Percentiles rank a stretch among this genome's conserved stretches.
phyloP scores from a whole-genome alignment of 106 monocot species.

The Platanthera guangdongensis region DNA sequence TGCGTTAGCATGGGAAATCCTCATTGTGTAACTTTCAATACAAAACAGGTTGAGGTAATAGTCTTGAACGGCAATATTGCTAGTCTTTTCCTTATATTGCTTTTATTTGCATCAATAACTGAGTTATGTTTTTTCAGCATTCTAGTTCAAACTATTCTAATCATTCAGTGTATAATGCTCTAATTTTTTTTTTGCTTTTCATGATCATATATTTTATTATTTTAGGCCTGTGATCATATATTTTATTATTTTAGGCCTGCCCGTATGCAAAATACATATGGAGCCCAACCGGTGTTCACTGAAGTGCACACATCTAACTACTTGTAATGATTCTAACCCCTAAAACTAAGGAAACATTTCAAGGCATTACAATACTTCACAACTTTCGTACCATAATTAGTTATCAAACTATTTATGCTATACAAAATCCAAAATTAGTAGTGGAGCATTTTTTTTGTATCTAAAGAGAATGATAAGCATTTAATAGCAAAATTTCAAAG shows the following conservation, averaged over 20 bases:
- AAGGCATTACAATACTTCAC: background rate
- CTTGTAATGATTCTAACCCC: background rate
- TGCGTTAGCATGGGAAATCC: slow-evolving; percentile 99
- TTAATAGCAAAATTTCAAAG: background rate
- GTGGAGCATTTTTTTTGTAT: background rate
- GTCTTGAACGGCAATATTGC: background rate
- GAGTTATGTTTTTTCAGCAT: background rate
- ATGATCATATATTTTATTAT: background rate
- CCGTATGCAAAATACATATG: background rate
- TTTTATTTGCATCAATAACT: background rate
- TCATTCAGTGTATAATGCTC: background rate
- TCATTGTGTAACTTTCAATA: slow-evolving; percentile 84
- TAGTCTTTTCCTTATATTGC: background rate
- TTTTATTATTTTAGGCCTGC: background rate
- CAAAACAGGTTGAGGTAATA: slow-evolving; percentile 47
- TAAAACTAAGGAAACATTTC: background rate
- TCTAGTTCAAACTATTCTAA: background rate
- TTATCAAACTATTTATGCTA: background rate
- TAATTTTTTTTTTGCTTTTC: background rate
- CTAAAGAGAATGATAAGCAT: background rate
- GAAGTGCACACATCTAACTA: background rate
- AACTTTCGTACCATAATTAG: background rate
- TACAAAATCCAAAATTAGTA: background rate
- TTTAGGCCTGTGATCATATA: background rate
- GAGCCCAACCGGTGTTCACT: too few species aligned